phyloP scores from a whole-genome alignment of 163 green algal species.

The Prototheca cutis region DNA sequence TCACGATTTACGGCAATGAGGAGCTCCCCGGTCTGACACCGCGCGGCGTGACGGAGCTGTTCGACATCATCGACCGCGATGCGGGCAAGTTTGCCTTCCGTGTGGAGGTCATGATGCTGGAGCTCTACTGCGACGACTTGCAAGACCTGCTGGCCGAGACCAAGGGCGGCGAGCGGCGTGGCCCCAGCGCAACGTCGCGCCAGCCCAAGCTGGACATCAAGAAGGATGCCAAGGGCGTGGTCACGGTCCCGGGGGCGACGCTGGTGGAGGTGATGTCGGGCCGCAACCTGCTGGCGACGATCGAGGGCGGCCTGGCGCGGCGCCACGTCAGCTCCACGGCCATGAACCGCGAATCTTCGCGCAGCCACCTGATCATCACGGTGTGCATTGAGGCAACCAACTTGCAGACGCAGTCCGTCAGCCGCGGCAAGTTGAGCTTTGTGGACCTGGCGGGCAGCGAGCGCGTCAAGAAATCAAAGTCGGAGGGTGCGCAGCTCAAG shows the following conservation, averaged over 20 bases:
- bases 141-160: constrained; percentile 61
- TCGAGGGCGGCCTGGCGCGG: constrained; percentile 50
- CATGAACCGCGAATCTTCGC: constrained; percentile 94
- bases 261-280: constrained; percentile 55
- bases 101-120: constrained; percentile 84
- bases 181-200: constrained; percentile 85
- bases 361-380: constrained; percentile 91
- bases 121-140: constrained; percentile 93
- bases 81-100: constrained; percentile 46
- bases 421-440: constrained; percentile 82
- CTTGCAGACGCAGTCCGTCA: constrained; percentile 81
- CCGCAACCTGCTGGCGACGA: constrained; percentile 52
- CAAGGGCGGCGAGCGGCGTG: background rate
- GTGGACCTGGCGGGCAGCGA: constrained; percentile 94
- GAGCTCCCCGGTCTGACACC: constrained; percentile 69
- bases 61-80: constrained; percentile 54
- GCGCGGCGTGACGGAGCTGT: constrained; percentile 77
- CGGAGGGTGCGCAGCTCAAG: constrained; percentile 87
- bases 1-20: constrained; percentile 75
- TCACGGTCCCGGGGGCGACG: constrained; percentile 74
- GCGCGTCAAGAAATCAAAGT: constrained; percentile 89
- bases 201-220: constrained; percentile 91
- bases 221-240: constrained; percentile 91
- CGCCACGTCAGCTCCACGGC: constrained; percentile 39
- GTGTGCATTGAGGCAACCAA: constrained; percentile 89